Percentiles rank a stretch among this genome's conserved stretches.
phyloP scores from a whole-genome alignment of 148 eudicot genomes.

The Amaranthus hypochondriacus region DNA sequence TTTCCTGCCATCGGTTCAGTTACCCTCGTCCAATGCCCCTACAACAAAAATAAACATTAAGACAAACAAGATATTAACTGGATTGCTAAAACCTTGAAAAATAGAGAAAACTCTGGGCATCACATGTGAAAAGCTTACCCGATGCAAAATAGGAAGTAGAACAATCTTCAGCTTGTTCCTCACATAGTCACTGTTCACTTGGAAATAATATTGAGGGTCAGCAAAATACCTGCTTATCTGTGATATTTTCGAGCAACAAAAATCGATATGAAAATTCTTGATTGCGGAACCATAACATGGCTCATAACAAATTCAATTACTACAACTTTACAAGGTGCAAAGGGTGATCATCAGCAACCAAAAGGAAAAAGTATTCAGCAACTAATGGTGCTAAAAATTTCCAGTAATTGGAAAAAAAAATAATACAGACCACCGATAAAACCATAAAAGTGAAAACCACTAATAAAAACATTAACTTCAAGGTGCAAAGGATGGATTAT shows the following conservation, averaged over 20 bases:
- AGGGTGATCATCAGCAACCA: background rate
- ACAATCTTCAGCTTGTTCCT: constrained; percentile 90
- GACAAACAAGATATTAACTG: background rate
- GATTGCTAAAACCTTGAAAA: background rate
- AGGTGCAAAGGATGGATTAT: no score
- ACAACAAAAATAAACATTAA: background rate
- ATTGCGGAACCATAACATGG: background rate
- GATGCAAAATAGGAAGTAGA: constrained; percentile 79
- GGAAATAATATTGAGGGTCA: constrained; percentile 93
- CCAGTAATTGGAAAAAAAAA: no score
- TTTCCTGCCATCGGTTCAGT: constrained; percentile 93
- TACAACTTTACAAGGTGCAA: background rate
- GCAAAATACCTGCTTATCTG: constrained; percentile 88
- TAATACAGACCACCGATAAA: no score
- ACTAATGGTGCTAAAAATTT: no score
- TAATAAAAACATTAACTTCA: no score
- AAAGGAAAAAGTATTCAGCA: background rate
- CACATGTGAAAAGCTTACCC: constrained; percentile 46
- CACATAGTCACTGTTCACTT: constrained; percentile 93
- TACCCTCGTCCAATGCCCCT: constrained; percentile 98
- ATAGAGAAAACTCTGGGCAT: background rate
- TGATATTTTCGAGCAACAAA: constrained; percentile 4
- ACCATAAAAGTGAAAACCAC: no score
- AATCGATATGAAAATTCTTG: background rate
- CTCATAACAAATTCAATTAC: background rate